Evolutionary conservation across 2,329 filamentous ascomycete genomes (phyloP), one percentile per base, ranked within the genome.

Genomic region (Penicillium sclerotiorum): DNA sequence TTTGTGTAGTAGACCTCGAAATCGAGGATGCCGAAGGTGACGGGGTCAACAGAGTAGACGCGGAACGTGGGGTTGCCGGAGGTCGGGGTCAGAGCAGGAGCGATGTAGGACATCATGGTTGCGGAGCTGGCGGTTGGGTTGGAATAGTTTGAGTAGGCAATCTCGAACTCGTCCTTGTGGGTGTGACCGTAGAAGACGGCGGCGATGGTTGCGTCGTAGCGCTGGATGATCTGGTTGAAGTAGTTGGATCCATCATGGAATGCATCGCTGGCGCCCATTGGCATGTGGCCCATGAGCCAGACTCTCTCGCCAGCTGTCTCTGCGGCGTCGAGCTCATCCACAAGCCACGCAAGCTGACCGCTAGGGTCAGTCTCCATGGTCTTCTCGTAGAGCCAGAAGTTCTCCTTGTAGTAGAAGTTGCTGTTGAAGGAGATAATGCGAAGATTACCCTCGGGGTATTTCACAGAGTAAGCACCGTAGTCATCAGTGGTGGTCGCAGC

Each of bases 201-300:
- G 3, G 52, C 49, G 13, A 55, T 55, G 12, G 49, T 55, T 11
- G 52, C 49, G 15, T 55, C 52, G 18, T 55, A 55, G n/a, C 52
- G 49, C 22, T 55, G 52, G 13, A 55, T 52, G 30, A 55, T 55
- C 23, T 55, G 52, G 37, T 55, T 47, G 38, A 55, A 55, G 35
- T 55, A 55, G 43, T 49, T 55, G 12, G 52, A 55, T 25, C 52
- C 52, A 23, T 55, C 52, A 18, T 55, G 52, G 44, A 55, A 47
- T 21, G 52, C 40, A 45, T 55, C 52, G 2, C 52, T 25, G n/a
- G 52, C 21, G 11, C 80, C 80, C 43, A 77, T 65, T 0, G 80
- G 75, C 73, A 81, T 81, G 59, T 84, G 81, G 5, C 78, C 81
- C 13, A 83, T 75, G 44, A 84, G 72, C 65, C 77, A 83, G 6